Evolutionary conservation across 1,139 yeast genomes (phyloP).

Genomic region (Citeromyces hawaiiensis): DNA sequence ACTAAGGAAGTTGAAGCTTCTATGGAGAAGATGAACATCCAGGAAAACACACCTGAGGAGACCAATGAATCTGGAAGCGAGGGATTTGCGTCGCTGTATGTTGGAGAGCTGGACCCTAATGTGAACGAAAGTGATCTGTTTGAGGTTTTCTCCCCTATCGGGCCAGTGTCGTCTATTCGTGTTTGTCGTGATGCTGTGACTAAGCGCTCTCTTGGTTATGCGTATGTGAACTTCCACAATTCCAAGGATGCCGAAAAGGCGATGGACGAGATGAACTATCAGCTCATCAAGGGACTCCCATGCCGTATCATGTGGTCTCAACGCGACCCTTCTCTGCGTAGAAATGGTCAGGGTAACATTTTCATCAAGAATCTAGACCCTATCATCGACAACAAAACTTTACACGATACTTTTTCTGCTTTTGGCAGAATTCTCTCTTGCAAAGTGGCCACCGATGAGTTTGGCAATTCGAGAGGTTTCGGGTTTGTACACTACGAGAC

Average conservation of each 20-base stretch:
- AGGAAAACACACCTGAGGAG: slow-evolving; percentile 18
- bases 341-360: slow-evolving; percentile 93
- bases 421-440: slow-evolving; percentile 94
- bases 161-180: slow-evolving; percentile 93
- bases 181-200: slow-evolving; percentile 98
- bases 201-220: slow-evolving; percentile 95
- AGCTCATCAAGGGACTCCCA: slow-evolving; percentile 88
- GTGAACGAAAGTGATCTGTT: slow-evolving; percentile 92
- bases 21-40: slow-evolving; percentile 38
- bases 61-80: slow-evolving; percentile 27
- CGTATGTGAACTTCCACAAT: slow-evolving; percentile 93
- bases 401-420: slow-evolving; percentile 95
- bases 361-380: slow-evolving; percentile 98
- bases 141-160: slow-evolving; percentile 90
- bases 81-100: slow-evolving; percentile 79
- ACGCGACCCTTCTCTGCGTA: slow-evolving; percentile 94
- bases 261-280: slow-evolving; percentile 89
- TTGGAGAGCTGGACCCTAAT: slow-evolving; percentile 89
- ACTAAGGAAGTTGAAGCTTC: slow-evolving; percentile 40
- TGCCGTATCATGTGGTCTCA: slow-evolving; percentile 99
- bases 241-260: slow-evolving; percentile 89
- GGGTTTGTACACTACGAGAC: slow-evolving; percentile 97
- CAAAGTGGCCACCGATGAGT: slow-evolving; percentile 92
- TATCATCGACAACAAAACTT: slow-evolving; percentile 96
- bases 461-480: slow-evolving; percentile 88